Evolutionary conservation across 2,329 filamentous ascomycete species (phyloP).

Genomic region (Arthrobotrys iridis): DNA sequence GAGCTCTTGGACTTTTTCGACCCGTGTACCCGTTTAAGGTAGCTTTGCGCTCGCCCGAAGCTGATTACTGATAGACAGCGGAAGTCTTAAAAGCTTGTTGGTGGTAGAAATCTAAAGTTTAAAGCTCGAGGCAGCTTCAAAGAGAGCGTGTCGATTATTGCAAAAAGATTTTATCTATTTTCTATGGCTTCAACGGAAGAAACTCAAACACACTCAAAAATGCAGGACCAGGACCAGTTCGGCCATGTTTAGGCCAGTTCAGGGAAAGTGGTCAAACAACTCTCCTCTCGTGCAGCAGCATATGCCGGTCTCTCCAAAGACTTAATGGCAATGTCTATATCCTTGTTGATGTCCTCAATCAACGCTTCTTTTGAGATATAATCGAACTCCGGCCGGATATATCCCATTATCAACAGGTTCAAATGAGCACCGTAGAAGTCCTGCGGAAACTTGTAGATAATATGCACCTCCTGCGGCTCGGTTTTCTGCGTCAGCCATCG

Average conservation of each 20-base stretch:
- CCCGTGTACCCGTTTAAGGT: background rate
- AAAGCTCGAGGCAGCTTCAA: background rate
- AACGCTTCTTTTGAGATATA: constrained; percentile 85
- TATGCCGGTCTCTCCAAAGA: constrained; percentile 76
- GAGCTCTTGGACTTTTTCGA: constrained; percentile 11
- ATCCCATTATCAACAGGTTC: constrained; percentile 82
- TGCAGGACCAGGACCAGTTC: background rate
- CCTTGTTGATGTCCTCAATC: constrained; percentile 85
- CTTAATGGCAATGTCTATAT: constrained; percentile 81
- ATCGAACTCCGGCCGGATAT: constrained; percentile 87
- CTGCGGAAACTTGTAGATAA: constrained; percentile 77
- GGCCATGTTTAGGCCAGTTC: background rate
- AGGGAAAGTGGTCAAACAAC: constrained; percentile 49
- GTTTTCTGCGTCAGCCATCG: constrained; percentile 23
- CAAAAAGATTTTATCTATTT: background rate
- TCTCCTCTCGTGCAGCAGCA: constrained; percentile 50
- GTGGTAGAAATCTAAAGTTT: background rate
- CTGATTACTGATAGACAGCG: background rate
- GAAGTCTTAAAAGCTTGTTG: background rate
- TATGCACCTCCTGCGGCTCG: constrained; percentile 74
- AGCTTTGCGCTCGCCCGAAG: background rate
- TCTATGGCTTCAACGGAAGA: constrained; percentile 2
- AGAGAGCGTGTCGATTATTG: background rate
- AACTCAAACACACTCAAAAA: background rate
- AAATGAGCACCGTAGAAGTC: constrained; percentile 89